Evolutionary conservation across 371 early-diverging fungal species (phyloP).

Genomic region (Mortierella sp.): DNA sequence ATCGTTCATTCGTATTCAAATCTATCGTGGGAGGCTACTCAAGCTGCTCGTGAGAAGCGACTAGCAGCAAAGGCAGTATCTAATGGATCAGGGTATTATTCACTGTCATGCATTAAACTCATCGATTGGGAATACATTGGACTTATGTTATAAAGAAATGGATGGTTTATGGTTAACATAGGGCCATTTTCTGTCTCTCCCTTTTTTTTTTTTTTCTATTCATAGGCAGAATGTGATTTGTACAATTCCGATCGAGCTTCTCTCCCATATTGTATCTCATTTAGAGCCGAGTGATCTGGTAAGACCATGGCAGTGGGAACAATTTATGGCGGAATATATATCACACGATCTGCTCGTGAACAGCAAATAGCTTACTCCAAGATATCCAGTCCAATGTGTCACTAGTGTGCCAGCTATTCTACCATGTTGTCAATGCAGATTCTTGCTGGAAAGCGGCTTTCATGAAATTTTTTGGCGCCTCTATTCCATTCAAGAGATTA

Average conservation of each 20-base stretch:
- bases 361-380: neutral
- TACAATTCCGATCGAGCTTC: slow-evolving; percentile 38
- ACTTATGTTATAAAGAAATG: neutral
- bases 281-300: slow-evolving; percentile 49
- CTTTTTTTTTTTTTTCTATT: neutral
- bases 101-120: neutral
- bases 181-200: neutral
- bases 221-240: slow-evolving; percentile 42
- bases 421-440: slow-evolving; percentile 51
- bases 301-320: neutral
- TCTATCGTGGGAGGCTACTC: slow-evolving; percentile 39
- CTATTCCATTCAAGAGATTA: slow-evolving; percentile 45
- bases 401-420: slow-evolving; percentile 37
- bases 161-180: neutral
- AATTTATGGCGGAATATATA: neutral
- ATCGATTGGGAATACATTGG: neutral
- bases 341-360: neutral
- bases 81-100: slow-evolving; percentile 29
- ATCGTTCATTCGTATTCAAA: slow-evolving; percentile 45
- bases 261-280: slow-evolving; percentile 47
- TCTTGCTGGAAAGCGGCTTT: slow-evolving; percentile 56
- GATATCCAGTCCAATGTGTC: slow-evolving; percentile 29
- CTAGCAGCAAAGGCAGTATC: slow-evolving; percentile 33
- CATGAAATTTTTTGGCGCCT: slow-evolving; percentile 47
- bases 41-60: slow-evolving; percentile 38